Evolutionary conservation across 2,329 filamentous ascomycete genomes (phyloP).

Genomic region (Zymoseptoria brevis): DNA sequence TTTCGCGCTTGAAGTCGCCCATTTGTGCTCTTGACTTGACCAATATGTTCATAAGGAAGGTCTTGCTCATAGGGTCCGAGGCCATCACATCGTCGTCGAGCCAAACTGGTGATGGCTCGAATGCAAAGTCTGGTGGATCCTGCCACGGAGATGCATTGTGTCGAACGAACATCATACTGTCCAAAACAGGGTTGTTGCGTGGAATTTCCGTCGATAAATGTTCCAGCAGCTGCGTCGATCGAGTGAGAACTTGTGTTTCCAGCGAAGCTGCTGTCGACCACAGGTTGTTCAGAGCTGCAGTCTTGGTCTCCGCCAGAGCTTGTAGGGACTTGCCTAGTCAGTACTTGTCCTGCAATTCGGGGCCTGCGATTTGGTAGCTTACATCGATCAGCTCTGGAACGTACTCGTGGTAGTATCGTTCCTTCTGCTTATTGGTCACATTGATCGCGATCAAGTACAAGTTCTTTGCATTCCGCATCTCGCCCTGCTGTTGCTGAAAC

Average conservation of each 20-base stretch:
- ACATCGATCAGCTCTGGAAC: constrained; percentile 89
- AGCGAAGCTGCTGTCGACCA: constrained; percentile 76
- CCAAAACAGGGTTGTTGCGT: constrained; percentile 78
- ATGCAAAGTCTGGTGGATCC: constrained; percentile 75
- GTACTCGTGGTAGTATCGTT: constrained; percentile 95
- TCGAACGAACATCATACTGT: constrained; percentile 95
- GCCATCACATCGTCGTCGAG: constrained; percentile 85
- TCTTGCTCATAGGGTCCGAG: constrained; percentile 75
- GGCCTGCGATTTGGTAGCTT: constrained; percentile 22
- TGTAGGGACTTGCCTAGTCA: constrained; percentile 55
- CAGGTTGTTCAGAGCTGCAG: constrained; percentile 71
- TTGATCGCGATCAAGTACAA: constrained; percentile 95
- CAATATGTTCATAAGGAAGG: constrained; percentile 85
- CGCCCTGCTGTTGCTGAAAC: constrained; percentile 83
- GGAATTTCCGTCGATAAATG: constrained; percentile 73
- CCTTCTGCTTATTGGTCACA: constrained; percentile 95
- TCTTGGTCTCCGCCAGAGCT: constrained; percentile 84
- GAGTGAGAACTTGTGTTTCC: constrained; percentile 69
- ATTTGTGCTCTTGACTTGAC: constrained; percentile 82
- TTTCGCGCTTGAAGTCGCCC: constrained; percentile 69
- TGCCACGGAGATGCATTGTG: constrained; percentile 78
- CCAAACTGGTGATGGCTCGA: constrained; percentile 95
- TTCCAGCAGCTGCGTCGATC: constrained; percentile 63
- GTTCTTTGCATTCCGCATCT: constrained; percentile 98
- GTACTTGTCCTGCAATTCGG: not conserved